These are phyloP conservation scores for Grammothele lineata DNA, from an alignment of 768 basidiomycete species.

Conservation along the genomic window DNA sequence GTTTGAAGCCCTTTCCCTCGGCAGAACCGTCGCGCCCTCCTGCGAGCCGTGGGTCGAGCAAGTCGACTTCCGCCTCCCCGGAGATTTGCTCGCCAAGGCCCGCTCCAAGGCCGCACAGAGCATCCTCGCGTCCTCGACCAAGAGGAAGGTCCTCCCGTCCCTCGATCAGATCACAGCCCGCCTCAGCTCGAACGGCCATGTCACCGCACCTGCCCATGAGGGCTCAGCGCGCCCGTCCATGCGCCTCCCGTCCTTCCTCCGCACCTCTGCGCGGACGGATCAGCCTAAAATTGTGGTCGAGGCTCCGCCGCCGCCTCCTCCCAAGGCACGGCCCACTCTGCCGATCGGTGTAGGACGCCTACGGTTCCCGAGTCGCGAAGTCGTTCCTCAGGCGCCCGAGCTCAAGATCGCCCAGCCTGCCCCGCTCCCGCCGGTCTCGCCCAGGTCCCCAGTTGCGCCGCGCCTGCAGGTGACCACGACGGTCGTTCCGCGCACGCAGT, in stretches of 20 bases:
- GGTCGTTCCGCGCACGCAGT: conserved; percentile 43
- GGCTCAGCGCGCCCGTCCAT: conserved; percentile 19
- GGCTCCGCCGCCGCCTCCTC: not conserved
- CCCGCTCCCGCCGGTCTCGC: conserved; percentile 30
- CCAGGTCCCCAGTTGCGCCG: conserved; percentile 33
- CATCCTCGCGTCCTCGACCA: conserved; percentile 1
- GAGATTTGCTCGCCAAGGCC: conserved; percentile 14
- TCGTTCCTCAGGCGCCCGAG: conserved; percentile 14
- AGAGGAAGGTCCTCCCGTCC: conserved; percentile 47
- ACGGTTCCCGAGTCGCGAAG: conserved; percentile 22
- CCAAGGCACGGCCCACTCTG: conserved; percentile 13
- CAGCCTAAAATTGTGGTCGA: not conserved
- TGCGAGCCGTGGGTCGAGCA: conserved; percentile 59
- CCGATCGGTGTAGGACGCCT: conserved; percentile 25
- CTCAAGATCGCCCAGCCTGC: conserved; percentile 22
- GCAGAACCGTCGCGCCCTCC: conserved; percentile 11
- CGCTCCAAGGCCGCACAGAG: conserved; percentile 16
- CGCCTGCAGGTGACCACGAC: conserved; percentile 45
- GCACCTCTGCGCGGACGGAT: conserved; percentile 3
- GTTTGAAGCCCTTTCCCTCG: conserved; percentile 43
- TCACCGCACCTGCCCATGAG: conserved; percentile 20
- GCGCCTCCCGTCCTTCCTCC: conserved; percentile 34
- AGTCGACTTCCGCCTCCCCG: conserved; percentile 52
- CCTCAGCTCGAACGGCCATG: conserved; percentile 39
- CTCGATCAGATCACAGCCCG: conserved; percentile 75